Evolutionary conservation across 169 alveolate species (phyloP).

Genomic region (Cryptosporidium tyzzeri): DNA sequence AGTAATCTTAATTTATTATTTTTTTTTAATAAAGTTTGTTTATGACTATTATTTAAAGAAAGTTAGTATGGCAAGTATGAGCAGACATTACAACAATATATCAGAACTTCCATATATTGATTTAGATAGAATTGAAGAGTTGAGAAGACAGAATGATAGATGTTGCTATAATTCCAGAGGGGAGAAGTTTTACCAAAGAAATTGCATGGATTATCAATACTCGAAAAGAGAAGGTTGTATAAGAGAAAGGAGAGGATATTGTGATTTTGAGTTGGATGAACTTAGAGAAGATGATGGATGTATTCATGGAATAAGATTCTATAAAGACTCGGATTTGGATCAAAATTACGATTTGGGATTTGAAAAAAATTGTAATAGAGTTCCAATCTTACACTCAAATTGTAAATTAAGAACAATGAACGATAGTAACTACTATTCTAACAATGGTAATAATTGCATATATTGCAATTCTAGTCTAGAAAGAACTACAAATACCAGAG

Average conservation of each 20-base stretch:
- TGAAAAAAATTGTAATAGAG: background rate
- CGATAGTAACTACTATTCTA: background rate
- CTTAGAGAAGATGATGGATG: background rate
- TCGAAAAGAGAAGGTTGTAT: background rate
- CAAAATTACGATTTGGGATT: background rate
- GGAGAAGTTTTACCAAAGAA: background rate
- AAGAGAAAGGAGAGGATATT: slow-evolving; percentile 3
- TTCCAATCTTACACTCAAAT: slow-evolving; percentile 3
- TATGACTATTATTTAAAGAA: background rate
- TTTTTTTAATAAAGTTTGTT: no score
- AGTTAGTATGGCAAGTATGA: slow-evolving; percentile 8
- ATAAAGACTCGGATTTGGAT: background rate
- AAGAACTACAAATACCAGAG: background rate
- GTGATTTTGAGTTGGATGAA: background rate
- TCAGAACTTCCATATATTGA: slow-evolving; percentile 30
- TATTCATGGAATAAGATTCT: background rate
- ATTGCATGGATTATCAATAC: background rate
- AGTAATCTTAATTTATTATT: no score
- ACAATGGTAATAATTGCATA: background rate
- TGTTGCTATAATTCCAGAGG: background rate
- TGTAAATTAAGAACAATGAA: background rate
- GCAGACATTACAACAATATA: background rate
- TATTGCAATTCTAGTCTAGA: background rate
- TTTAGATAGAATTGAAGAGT: slow-evolving; percentile 47
- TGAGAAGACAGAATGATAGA: background rate